phyloP scores from a whole-genome alignment of 306 rosid species.

The Quercus dentata region DNA sequence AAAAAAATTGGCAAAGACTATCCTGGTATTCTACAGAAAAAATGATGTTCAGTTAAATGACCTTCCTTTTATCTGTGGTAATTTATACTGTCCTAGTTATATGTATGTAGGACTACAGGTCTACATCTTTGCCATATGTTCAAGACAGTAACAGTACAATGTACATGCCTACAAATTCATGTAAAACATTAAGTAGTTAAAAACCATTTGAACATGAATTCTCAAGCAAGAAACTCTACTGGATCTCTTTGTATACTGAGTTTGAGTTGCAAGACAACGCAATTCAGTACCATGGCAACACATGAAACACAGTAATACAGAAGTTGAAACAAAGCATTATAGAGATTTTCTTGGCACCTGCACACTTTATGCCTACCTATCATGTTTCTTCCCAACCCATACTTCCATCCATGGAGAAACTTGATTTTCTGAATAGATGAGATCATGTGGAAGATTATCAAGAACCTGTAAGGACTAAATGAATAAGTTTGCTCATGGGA shows the following conservation, averaged over 20 bases:
- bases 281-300: not conserved
- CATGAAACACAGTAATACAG: not conserved
- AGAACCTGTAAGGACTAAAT: constrained; percentile 62
- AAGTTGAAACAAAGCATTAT: not conserved
- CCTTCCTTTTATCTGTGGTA: not conserved
- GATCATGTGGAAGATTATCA: constrained; percentile 98
- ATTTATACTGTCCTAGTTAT: not conserved
- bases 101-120: not conserved
- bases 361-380: constrained; percentile 42
- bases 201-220: not conserved
- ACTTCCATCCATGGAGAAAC: constrained; percentile 91
- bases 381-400: constrained; percentile 74
- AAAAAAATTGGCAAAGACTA: not conserved
- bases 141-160: not conserved
- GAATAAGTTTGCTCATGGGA: not conserved
- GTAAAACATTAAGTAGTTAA: not conserved
- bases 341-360: not conserved
- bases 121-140: not conserved
- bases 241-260: not conserved
- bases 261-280: not conserved
- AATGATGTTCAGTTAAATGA: not conserved
- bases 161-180: not conserved
- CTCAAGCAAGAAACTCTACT: not conserved
- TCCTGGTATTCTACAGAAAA: not conserved
- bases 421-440: constrained; percentile 77